Evolutionary conservation across 2,329 filamentous ascomycete genomes (phyloP).

Genomic region (Lasiodiplodia sp.): DNA sequence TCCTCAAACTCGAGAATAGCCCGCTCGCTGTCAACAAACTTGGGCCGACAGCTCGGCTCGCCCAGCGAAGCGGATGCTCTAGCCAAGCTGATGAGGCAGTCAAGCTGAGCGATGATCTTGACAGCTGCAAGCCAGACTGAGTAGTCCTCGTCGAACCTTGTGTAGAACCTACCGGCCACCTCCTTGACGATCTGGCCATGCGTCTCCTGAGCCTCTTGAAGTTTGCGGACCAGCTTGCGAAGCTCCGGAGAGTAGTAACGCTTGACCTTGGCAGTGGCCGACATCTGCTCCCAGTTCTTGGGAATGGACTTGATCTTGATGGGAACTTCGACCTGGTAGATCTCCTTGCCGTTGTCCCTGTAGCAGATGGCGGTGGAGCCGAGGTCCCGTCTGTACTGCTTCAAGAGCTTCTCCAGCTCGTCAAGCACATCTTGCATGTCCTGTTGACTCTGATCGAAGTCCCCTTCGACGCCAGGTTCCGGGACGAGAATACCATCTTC

Average conservation of each 20-base stretch:
- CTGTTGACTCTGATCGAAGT: constrained; percentile 86
- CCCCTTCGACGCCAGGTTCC: constrained; percentile 84
- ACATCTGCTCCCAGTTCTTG: constrained; percentile 94
- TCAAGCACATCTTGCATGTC: constrained; percentile 77
- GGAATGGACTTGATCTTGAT: constrained; percentile 83
- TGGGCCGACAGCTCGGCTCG: constrained; percentile 84
- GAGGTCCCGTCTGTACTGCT: constrained; percentile 74
- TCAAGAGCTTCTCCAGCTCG: constrained; percentile 74
- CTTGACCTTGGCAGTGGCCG: constrained; percentile 86
- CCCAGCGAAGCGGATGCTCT: constrained; percentile 86
- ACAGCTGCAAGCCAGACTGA: constrained; percentile 86
- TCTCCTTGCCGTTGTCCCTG: constrained; percentile 88
- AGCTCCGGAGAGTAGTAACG: constrained; percentile 92
- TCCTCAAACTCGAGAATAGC: constrained; percentile 92
- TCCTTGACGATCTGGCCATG: constrained; percentile 91
- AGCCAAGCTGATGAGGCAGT: constrained; percentile 92
- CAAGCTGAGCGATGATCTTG: constrained; percentile 87
- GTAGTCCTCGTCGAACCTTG: constrained; percentile 88
- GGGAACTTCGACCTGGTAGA: constrained; percentile 93
- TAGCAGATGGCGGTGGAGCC: constrained; percentile 69
- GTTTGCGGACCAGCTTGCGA: constrained; percentile 78
- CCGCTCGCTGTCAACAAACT: constrained; percentile 84
- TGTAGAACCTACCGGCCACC: constrained; percentile 82
- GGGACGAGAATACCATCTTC: constrained; percentile 85
- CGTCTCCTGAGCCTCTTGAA: constrained; percentile 93